phyloP scores from a whole-genome alignment of 495 filamentous ascomycete species.

The Lasiosphaeris hirsuta region DNA sequence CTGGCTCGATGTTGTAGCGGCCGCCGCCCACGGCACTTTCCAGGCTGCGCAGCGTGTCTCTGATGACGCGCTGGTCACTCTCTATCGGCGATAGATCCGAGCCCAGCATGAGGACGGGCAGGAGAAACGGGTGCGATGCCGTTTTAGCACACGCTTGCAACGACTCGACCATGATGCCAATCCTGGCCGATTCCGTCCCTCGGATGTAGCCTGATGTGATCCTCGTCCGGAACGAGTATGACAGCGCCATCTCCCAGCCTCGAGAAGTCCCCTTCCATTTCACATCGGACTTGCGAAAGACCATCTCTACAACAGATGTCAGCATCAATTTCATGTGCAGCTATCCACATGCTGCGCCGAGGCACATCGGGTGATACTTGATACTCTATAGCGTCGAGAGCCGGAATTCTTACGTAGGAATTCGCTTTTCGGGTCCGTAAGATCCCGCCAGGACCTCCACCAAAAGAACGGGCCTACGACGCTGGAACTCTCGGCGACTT shows the following conservation, averaged over 20 bases:
- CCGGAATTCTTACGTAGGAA: too few relatives aligned
- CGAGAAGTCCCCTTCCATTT: conserved; percentile 29
- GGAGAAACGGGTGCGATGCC: conserved; percentile 28
- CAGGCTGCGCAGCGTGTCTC: conserved; percentile 29
- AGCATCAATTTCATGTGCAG: too few relatives aligned
- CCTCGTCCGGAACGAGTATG: conserved; percentile 26
- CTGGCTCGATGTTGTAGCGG: conserved; percentile 27
- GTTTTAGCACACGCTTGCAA: conserved; percentile 25
- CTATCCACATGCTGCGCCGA: too few relatives aligned
- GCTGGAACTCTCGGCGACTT: conserved; percentile 28
- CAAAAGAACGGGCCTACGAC: conserved; percentile 37
- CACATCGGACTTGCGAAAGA: conserved; percentile 34
- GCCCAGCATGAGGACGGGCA: conserved; percentile 31
- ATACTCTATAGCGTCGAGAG: too few relatives aligned
- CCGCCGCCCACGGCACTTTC: conserved; percentile 32
- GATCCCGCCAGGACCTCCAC: too few relatives aligned
- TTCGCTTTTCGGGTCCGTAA: too few relatives aligned
- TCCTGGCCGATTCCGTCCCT: conserved; percentile 27
- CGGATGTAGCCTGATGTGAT: conserved; percentile 31
- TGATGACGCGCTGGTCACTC: conserved; percentile 29
- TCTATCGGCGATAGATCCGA: conserved; percentile 26
- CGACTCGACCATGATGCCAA: conserved; percentile 21
- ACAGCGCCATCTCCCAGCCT: conserved; percentile 34
- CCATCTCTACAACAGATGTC: too few relatives aligned
- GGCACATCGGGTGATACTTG: too few relatives aligned